Evolutionary conservation across 1,284 basidiomycete species (phyloP).

Genomic region (Ustilago xerochloae): DNA sequence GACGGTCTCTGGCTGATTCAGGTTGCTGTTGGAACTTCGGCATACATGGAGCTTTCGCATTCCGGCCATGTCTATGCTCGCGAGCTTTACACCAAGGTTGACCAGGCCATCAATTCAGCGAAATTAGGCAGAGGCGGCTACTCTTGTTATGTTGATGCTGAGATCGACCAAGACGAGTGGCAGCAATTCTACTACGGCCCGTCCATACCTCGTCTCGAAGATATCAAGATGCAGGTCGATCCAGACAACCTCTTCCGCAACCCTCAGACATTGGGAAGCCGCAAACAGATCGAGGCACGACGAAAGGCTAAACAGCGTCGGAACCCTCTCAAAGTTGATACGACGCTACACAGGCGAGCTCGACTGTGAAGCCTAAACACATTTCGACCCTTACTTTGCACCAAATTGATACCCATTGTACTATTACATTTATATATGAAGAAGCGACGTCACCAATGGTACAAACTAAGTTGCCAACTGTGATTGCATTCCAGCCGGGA

Average conservation of each 20-base stretch:
- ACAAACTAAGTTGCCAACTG: too few relatives aligned
- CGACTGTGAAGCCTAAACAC: constrained; percentile 3
- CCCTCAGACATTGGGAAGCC: constrained; percentile 45
- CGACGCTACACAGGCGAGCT: not conserved
- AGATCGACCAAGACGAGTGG: constrained; percentile 49
- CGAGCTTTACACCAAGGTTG: constrained; percentile 35
- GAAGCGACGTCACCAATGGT: too few relatives aligned
- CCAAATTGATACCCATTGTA: not conserved
- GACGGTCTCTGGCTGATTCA: constrained; percentile 64
- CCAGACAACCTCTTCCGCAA: constrained; percentile 53
- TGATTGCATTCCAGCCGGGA: too few relatives aligned
- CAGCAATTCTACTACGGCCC: constrained; percentile 51
- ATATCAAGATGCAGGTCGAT: constrained; percentile 52
- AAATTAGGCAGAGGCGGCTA: constrained; percentile 35
- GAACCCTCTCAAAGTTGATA: not conserved
- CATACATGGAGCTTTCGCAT: constrained; percentile 20
- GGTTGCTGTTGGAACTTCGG: constrained; percentile 42
- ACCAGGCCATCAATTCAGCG: constrained; percentile 28
- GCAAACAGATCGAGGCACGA: constrained; percentile 24
- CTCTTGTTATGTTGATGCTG: constrained; percentile 58
- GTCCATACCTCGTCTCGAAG: constrained; percentile 35
- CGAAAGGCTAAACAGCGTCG: constrained; percentile 7
- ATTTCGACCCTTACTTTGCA: not conserved
- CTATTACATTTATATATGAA: not conserved
- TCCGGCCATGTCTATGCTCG: constrained; percentile 24